Percentiles rank a stretch among this genome's conserved stretches.
Evolutionary conservation across 1,284 basidiomycete genomes (phyloP).

Genomic region (Puccinia polysora): DNA sequence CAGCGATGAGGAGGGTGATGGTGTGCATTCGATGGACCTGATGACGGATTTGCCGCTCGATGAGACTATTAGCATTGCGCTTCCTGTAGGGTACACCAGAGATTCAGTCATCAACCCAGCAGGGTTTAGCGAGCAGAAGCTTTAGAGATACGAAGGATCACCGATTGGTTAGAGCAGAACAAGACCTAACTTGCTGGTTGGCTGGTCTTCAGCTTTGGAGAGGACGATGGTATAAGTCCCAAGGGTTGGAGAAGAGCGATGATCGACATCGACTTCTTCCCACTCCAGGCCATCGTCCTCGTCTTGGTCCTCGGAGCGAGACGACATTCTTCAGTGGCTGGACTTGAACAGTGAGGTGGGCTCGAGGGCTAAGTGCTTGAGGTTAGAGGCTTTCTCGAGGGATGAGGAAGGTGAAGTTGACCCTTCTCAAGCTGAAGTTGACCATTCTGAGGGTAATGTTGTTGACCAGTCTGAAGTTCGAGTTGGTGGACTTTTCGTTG

Average conservation of each 20-base stretch:
- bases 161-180: not conserved
- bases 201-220: slow-evolving; percentile 23
- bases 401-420: too few species aligned
- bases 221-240: too few species aligned
- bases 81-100: slow-evolving; percentile 2
- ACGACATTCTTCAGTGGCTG: not conserved
- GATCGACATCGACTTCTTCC: slow-evolving; percentile 37
- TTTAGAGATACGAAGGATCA: not conserved
- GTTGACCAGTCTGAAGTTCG: too few species aligned
- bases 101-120: not conserved
- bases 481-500: too few species aligned
- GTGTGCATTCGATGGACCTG: slow-evolving; percentile 83
- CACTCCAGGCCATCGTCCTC: slow-evolving; percentile 30
- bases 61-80: slow-evolving; percentile 23
- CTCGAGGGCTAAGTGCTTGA: too few species aligned
- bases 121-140: not conserved
- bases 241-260: too few species aligned
- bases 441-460: too few species aligned
- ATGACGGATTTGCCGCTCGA: slow-evolving; percentile 68
- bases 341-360: not conserved
- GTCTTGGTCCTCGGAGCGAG: slow-evolving; percentile 14
- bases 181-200: slow-evolving; percentile 21
- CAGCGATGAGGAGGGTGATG: slow-evolving; percentile 70
- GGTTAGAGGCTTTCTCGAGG: too few species aligned
- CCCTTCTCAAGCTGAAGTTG: too few species aligned